Conservation (phyloP, 2,329 filamentous ascomycete species). For the Penicillium nordicum region DNA sequence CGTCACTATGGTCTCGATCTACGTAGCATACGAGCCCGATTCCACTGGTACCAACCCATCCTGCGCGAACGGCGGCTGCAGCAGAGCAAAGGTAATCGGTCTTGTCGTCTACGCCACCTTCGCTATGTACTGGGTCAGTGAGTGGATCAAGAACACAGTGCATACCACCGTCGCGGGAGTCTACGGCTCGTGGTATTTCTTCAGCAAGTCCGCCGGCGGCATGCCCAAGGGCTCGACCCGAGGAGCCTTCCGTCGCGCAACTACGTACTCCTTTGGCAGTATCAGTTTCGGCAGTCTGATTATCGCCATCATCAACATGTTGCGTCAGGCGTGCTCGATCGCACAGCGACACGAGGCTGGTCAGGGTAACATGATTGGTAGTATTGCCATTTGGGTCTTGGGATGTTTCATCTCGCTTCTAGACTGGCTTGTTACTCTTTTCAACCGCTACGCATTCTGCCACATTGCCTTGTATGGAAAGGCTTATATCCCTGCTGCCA, state of each 20-base stretch:
- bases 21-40: slow-evolving; percentile 73
- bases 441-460: slow-evolving; percentile 89
- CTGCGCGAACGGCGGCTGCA: slow-evolving; percentile 62
- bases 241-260: slow-evolving; percentile 73
- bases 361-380: slow-evolving; percentile 65
- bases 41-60: slow-evolving; percentile 48
- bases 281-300: slow-evolving; percentile 83
- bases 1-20: slow-evolving; percentile 80
- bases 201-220: slow-evolving; percentile 55
- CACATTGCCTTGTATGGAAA: slow-evolving; percentile 94
- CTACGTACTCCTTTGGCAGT: slow-evolving; percentile 90
- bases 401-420: slow-evolving; percentile 73
- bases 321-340: slow-evolving; percentile 79
- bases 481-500: slow-evolving; percentile 78
- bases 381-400: slow-evolving; percentile 68
- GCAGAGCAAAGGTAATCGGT: slow-evolving; percentile 74
- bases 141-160: slow-evolving; percentile 91
- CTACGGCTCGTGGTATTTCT: slow-evolving; percentile 93
- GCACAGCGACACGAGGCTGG: slow-evolving; percentile 63
- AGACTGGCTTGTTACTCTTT: slow-evolving; percentile 81
- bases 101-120: slow-evolving; percentile 85
- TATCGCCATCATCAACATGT: slow-evolving; percentile 80
- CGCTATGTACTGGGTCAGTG: slow-evolving; percentile 88
- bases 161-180: slow-evolving; percentile 84
- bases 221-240: slow-evolving; percentile 77